Evolutionary conservation across 768 basidiomycete species (phyloP).

Genomic region (Lactarius evosmus): DNA sequence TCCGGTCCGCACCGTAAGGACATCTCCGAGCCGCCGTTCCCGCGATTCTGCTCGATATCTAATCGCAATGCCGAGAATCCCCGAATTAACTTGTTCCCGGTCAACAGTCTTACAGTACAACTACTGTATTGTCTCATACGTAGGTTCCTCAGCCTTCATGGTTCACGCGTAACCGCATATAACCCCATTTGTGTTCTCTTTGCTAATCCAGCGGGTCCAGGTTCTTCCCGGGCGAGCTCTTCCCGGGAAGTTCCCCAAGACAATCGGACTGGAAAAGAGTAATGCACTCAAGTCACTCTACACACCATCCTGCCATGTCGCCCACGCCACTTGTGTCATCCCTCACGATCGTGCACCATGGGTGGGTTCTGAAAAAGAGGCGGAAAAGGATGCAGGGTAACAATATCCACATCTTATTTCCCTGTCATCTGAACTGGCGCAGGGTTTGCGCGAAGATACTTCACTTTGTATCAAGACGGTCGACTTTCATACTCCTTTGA

Average conservation of each 20-base stretch:
- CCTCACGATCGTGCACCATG: conserved; percentile 48
- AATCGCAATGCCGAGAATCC: neutral
- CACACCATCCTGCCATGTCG: neutral
- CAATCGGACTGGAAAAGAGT: neutral
- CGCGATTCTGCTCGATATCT: neutral
- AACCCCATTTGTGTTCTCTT: neutral
- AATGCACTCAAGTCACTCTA: conserved; percentile 6
- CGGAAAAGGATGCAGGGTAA: conserved; percentile 85
- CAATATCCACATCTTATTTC: neutral
- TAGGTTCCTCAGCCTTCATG: neutral
- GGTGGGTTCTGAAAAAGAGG: conserved; percentile 85
- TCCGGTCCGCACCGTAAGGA: conserved; percentile 16
- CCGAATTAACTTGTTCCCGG: neutral
- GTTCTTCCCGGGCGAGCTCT: neutral
- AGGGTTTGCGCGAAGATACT: conserved; percentile 84
- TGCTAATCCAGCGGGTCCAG: neutral
- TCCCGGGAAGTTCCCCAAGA: neutral
- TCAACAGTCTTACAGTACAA: neutral
- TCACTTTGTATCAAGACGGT: conserved; percentile 64
- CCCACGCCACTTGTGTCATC: neutral
- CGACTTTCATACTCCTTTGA: conserved; percentile 72
- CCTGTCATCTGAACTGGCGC: neutral
- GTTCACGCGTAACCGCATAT: neutral
- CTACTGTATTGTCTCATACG: neutral
- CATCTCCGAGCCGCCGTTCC: neutral